Evolutionary conservation across 768 basidiomycete species (phyloP).

Genomic region (Suillus discolor): DNA sequence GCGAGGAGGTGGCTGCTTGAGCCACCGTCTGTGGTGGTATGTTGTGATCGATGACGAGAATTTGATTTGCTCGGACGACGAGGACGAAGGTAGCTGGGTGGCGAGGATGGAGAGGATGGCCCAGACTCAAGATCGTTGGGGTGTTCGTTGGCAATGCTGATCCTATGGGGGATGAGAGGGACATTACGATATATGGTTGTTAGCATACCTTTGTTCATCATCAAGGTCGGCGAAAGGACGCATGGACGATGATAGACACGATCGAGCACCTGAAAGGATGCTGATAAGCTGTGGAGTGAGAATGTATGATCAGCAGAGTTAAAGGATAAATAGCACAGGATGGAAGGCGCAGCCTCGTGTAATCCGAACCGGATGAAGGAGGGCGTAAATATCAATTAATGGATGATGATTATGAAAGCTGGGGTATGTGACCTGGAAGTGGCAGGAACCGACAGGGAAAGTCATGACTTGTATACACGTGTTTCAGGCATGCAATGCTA

Average conservation of each 20-base stretch:
- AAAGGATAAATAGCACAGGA: conserved; percentile 10
- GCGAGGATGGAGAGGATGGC: conserved; percentile 28
- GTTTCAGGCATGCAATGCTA: conserved; percentile 22
- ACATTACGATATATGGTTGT: background rate
- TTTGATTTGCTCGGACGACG: conserved; percentile 29
- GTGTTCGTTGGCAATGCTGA: conserved; percentile 27
- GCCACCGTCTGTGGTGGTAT: conserved; percentile 26
- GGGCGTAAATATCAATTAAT: conserved; percentile 22
- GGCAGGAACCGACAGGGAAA: conserved; percentile 12
- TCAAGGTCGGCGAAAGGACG: conserved; percentile 26
- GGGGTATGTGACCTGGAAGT: conserved; percentile 14
- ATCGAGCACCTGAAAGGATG: conserved; percentile 9
- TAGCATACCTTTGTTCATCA: conserved; percentile 30
- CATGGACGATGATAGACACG: conserved; percentile 26
- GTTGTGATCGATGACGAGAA: conserved; percentile 28
- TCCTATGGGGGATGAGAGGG: conserved; percentile 17
- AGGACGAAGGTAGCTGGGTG: conserved; percentile 19
- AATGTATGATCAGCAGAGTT: conserved; percentile 12
- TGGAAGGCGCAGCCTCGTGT: conserved; percentile 28
- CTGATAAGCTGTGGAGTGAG: conserved; percentile 8
- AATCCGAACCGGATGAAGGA: conserved; percentile 17
- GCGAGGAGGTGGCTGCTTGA: conserved; percentile 34
- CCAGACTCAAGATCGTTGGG: conserved; percentile 33
- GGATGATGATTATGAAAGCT: conserved; percentile 15
- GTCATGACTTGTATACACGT: conserved; percentile 30